A percentile compares a stretch with the other conserved stretches of the same genome.
These are phyloP conservation scores for Fusarium sp. DNA, from an alignment of 2,329 filamentous ascomycete genomes.

Conservation along the genomic window DNA sequence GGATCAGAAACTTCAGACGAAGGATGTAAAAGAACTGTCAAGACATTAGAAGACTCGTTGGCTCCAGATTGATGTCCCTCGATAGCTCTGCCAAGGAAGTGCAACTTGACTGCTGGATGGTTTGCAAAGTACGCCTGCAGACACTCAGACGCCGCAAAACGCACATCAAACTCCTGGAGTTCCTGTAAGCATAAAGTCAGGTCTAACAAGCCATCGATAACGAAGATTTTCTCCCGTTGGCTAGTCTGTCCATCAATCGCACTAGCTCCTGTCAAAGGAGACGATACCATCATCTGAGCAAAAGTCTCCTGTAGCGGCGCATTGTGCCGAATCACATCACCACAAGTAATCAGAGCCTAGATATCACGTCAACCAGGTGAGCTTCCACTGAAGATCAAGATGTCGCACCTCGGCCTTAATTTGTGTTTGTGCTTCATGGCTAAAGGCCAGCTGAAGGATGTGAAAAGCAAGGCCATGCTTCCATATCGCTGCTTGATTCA, in stretches of 20 bases:
- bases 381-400: constrained; percentile 2
- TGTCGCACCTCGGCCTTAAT: constrained; percentile 81
- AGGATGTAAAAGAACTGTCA: constrained; percentile 83
- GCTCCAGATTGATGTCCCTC: constrained; percentile 83
- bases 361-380: constrained; percentile 29
- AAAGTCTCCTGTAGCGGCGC: constrained; percentile 86
- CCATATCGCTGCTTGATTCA: constrained; percentile 90
- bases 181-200: constrained; percentile 78
- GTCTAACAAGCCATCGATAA: constrained; percentile 93
- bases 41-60: constrained; percentile 88
- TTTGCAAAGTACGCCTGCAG: constrained; percentile 92
- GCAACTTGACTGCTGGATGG: constrained; percentile 83
- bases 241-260: constrained; percentile 60
- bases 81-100: constrained; percentile 90
- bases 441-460: constrained; percentile 86
- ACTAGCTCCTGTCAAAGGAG: constrained; percentile 61
- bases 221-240: constrained; percentile 77
- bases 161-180: constrained; percentile 79
- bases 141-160: constrained; percentile 88
- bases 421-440: constrained; percentile 75
- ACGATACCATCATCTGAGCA: constrained; percentile 83
- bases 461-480: constrained; percentile 84
- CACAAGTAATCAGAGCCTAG: constrained; percentile 84
- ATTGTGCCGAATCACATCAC: constrained; percentile 89
- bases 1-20: constrained; percentile 77